Evolutionary conservation across 192 early-diverging fungal genomes (phyloP), one percentile per base, ranked within the genome.

Genomic region (Umbelopsis sp.): DNA sequence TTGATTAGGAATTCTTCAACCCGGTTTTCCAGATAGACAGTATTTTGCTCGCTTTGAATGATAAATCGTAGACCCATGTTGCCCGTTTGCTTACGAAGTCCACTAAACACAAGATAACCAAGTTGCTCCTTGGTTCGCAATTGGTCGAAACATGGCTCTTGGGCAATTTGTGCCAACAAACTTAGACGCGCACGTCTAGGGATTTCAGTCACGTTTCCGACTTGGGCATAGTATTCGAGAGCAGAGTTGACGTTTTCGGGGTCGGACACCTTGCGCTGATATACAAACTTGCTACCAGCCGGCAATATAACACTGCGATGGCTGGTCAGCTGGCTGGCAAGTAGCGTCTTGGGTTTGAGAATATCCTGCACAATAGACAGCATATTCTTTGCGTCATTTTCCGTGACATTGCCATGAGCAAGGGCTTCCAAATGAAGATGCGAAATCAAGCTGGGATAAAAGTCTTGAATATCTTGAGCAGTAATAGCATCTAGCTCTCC

Each of bases 71-170:
- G 84, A 31, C 91, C 89, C 77, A 94, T 91, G 21, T 84, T 85
- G 4, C 95, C 94, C 31, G 91, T 88, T 66, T 85, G 86, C 79
- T 90, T 91, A 59, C 91, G 83, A 24, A 92, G 79, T 10, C 89
- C 89, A 71, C 87, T 90, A 45, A 85, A 89, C 0, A 95, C 93
- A 66, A 91, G 79, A 65, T 95, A 95, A 24, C 93, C 91, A 11
- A 94, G 84, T 73, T 93, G 89, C 75, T 93, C 92, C 77, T 98
- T 95, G 20, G 97, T 99, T 25, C 97, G 86, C 59, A 99, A 81
- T 71, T 96, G 91, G 81, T 98, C 91, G 80, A 98, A 99, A 73
- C 86, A 92, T 34, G 96, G 94, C 76, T 99, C 96, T 52, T 91
- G 83, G 21, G 89, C 80, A 45, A 99, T 93, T 69, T 97, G 93